Evolutionary conservation across 1,139 yeast genomes (phyloP), one percentile per base, ranked within the genome.

Genomic region (Pneumocystis wakefieldiae): DNA sequence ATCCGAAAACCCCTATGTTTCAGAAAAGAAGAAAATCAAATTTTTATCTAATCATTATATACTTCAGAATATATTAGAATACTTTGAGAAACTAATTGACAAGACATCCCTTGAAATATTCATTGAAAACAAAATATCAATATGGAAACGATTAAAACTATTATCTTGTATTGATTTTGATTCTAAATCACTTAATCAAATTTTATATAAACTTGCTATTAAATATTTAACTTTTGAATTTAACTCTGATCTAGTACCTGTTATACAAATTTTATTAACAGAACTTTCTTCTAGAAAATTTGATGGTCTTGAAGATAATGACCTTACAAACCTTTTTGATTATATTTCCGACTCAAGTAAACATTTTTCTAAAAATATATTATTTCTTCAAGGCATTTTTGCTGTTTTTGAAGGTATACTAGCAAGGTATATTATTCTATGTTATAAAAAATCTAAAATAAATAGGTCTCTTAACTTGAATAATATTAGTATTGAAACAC

Each of bases 321-420:
- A 39, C n/a, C 19, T 57, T 29, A 48, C 17, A 48, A 24, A 48
- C 7, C 59, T 39, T 19, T 57, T 37, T 29, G 24, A 57, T 37
- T 36, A 57, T 37, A 39, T 57, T 37, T 39, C 41, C 3, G 59
- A 57, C 6, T 57, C 59, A 37, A 57, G 55, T 24, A 24, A 19
- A 5, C 55, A 28, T 12, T 48, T 48, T 29, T 37, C 42, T 10
- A 19, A 39, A 12, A 29, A 57, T 57, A 57, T 39, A 57, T 37
- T 28, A 29, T 57, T 57, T 57, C n/a, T 57, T 8, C 59, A 57
- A 29, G 59, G 59, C 7, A 28, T 57, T 57, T 57, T 29, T 60
- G 61, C 48, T 48, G 59, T 14, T 38, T 62, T 62, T 29, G 59
- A 58, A 62, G 57, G 32, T 53, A 53, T 61, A 59, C 19, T 29